Evolutionary conservation across 805 yeast species (phyloP).

Genomic region (Danielia oregonensis): DNA sequence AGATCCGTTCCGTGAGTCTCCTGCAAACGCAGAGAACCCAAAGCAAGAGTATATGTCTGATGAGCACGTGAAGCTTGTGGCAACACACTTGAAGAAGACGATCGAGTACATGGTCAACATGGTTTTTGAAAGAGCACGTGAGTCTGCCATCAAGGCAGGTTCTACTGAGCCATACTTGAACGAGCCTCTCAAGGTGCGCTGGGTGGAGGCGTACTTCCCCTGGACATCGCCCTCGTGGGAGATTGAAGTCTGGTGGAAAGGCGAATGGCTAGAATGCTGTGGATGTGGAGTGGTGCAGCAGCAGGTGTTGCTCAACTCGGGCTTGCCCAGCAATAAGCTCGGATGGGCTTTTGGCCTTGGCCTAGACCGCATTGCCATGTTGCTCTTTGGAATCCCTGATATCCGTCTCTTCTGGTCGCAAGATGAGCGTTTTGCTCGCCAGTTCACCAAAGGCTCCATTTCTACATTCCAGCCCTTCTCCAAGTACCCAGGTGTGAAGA

Average conservation of each 20-base stretch:
- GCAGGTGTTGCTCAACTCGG: slow-evolving; percentile 71
- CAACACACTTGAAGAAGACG: slow-evolving; percentile 79
- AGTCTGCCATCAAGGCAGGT: slow-evolving; percentile 59
- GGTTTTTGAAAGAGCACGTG: slow-evolving; percentile 71
- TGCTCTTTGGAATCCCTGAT: slow-evolving; percentile 92
- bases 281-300: slow-evolving; percentile 92
- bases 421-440: slow-evolving; percentile 72
- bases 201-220: slow-evolving; percentile 96
- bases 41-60: slow-evolving; percentile 75
- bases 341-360: slow-evolving; percentile 99
- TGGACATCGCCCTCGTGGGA: slow-evolving; percentile 99
- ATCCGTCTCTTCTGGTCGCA: slow-evolving; percentile 88
- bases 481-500: slow-evolving; percentile 77
- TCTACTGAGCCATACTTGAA: slow-evolving; percentile 53
- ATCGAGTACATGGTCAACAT: slow-evolving; percentile 78
- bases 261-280: slow-evolving; percentile 95
- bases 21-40: slow-evolving; percentile 63
- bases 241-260: slow-evolving; percentile 98
- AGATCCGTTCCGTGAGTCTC: slow-evolving; percentile 52
- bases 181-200: slow-evolving; percentile 79
- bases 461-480: slow-evolving; percentile 82
- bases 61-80: slow-evolving; percentile 63
- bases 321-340: slow-evolving; percentile 52
- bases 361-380: slow-evolving; percentile 92
- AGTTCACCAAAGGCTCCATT: slow-evolving; percentile 65